Evolutionary conservation across 1,284 basidiomycete species (phyloP), one percentile per base, ranked within the genome.

Genomic region (Salmacisia buchloeana): DNA sequence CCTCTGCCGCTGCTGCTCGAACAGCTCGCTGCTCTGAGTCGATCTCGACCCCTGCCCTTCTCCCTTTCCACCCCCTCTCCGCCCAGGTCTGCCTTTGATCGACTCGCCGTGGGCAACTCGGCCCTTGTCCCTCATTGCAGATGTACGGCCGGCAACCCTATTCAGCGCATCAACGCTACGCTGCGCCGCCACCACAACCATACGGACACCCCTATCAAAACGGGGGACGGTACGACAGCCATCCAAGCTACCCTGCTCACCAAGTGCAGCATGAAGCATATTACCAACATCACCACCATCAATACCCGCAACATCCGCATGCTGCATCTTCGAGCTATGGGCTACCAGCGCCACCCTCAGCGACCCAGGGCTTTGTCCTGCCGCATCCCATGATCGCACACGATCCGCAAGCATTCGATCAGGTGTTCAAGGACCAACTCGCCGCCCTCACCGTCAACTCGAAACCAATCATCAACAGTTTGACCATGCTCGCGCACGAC

Each of bases 401-500:
- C 57, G 77, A 82, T 60, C 85, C 90, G 35, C 85, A 84, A 76
- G 84, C 85, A 36, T 94, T 94, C 81, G 88, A 91, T 71, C 66
- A 66, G 57, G 81, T 78, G 80, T 82, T 80, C 70, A 60, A 85
- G 68, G 81, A 83, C 58, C 88, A 91, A 65, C 87, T 97, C 64
- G 84, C 87, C 74, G 86, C 89, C 71, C 87, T 98, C 67, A 93
- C 88, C 45, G 88, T 94, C 84, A 99, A 98, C 82, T 96, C 93
- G 71, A 89, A 94, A 78, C 91, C 92, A 15, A 88, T 97, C 70
- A 99, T 99, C 74, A 93, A 94, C 82, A 86, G 86, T 67, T 83
- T 98, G n/a, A 97, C 94, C 33, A 87, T 94, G 84, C 86, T 92
- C 74, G 94, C 96, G 36, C 89, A 92, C 83, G 89, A 94, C 66